These are phyloP conservation scores for Tanacetum coccineum DNA, from an alignment of 129 eudicot species.

Conservation along the genomic window DNA sequence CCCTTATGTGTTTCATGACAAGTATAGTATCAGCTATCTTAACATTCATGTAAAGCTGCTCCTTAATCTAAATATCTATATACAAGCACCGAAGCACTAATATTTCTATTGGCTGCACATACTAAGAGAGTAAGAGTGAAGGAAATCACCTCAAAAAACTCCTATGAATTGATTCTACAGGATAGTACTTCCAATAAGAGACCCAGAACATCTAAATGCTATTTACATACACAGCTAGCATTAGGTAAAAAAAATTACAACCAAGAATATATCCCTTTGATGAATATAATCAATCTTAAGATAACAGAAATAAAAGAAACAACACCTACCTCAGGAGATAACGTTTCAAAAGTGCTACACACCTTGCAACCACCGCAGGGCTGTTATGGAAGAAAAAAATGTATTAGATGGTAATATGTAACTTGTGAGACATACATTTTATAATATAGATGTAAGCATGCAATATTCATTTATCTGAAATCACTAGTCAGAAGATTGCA, in stretches of 20 bases:
- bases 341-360: constrained; percentile 82
- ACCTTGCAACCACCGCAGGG: constrained; percentile 92
- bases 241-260: not conserved
- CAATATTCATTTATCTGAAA: not conserved
- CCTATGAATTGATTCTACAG: not conserved
- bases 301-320: constrained; percentile 21
- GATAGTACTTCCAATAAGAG: constrained; percentile 3
- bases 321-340: constrained; percentile 57
- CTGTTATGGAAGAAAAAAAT: constrained; percentile 39
- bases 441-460: not conserved
- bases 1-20: not conserved
- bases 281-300: not conserved
- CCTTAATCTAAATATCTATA: not conserved
- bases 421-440: not conserved
- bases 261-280: constrained; percentile 1
- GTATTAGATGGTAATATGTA: constrained; percentile 27
- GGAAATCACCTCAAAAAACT: not conserved
- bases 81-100: constrained; percentile 1
- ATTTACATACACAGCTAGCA: constrained; percentile 2
- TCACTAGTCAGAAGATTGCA: too few species aligned
- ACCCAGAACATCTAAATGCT: not conserved
- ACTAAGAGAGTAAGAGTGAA: not conserved
- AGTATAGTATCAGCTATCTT: not conserved
- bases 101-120: not conserved
- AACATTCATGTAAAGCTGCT: not conserved